These are phyloP conservation scores for Fusarium pilosicola DNA, from an alignment of 2,329 filamentous ascomycete species.

Conservation along the genomic window DNA sequence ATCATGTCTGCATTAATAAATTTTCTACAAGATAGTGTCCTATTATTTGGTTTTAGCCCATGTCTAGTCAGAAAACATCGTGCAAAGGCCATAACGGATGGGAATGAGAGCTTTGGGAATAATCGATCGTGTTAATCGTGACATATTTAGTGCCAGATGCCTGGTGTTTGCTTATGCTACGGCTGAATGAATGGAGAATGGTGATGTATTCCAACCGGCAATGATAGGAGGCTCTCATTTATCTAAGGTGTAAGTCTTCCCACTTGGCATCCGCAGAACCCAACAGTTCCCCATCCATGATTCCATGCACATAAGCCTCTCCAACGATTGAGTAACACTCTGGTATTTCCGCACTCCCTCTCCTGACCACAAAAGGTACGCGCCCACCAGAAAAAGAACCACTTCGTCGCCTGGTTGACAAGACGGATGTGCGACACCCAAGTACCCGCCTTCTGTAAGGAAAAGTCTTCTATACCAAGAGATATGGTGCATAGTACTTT, in stretches of 20 bases:
- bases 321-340: fast-evolving
- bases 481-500: neutral
- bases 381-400: neutral
- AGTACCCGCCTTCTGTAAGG: neutral
- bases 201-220: fast-evolving
- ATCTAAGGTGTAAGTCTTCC: neutral
- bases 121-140: too few species aligned
- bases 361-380: neutral
- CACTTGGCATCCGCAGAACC: fast-evolving
- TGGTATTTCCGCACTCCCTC: fast-evolving
- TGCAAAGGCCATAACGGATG: fast-evolving
- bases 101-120: too few species aligned
- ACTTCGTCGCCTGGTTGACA: fast-evolving
- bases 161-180: too few species aligned
- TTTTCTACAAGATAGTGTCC: too few species aligned
- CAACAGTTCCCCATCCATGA: neutral
- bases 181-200: too few species aligned
- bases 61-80: neutral
- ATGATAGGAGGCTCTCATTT: neutral
- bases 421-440: neutral
- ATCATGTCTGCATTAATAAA: too few species aligned
- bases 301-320: neutral
- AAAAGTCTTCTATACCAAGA: neutral
- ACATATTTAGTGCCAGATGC: too few species aligned
- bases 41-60: neutral